A percentile compares a stretch with the other conserved stretches of the same genome.
These are phyloP conservation scores for Trichoderma simmonsii DNA, from an alignment of 2,329 filamentous ascomycete genomes.

Conservation along the genomic window DNA sequence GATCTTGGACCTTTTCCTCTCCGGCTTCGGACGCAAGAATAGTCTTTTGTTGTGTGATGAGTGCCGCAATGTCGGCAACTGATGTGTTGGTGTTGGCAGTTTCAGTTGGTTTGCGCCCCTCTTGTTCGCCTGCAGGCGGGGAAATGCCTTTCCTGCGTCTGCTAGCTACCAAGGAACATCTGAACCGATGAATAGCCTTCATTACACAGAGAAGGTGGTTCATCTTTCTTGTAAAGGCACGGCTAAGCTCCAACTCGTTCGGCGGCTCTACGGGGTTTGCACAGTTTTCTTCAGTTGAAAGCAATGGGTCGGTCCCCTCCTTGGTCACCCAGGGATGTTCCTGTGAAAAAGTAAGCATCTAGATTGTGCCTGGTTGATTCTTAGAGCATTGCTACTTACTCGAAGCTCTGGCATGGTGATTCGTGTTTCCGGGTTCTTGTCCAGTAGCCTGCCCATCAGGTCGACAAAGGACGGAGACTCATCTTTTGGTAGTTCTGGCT, in stretches of 20 bases:
- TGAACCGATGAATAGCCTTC: conserved; percentile 89
- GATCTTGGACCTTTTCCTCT: conserved; percentile 43
- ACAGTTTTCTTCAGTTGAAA: conserved; percentile 83
- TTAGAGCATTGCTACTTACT: conserved; percentile 51
- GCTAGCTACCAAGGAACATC: conserved; percentile 61
- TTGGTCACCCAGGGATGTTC: conserved; percentile 92
- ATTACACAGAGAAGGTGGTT: conserved; percentile 82
- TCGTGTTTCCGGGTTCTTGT: conserved; percentile 80
- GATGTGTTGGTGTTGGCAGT: conserved; percentile 36
- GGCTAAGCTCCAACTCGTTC: conserved; percentile 85
- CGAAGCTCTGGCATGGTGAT: conserved; percentile 80
- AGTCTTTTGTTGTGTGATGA: conserved; percentile 47
- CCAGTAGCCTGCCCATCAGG: conserved; percentile 68
- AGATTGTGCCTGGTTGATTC: background rate
- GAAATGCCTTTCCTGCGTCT: conserved; percentile 25
- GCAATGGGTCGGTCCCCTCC: conserved; percentile 69
- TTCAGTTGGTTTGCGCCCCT: conserved; percentile 22
- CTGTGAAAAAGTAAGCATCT: conserved; percentile 45
- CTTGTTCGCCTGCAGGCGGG: conserved; percentile 1
- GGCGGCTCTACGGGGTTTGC: conserved; percentile 75
- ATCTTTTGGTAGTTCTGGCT: conserved; percentile 58
- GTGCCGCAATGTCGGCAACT: conserved; percentile 47
- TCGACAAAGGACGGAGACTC: conserved; percentile 69
- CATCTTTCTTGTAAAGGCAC: conserved; percentile 88
- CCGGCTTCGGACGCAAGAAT: conserved; percentile 30